Evolutionary conservation across 768 basidiomycete genomes (phyloP).

Genomic region (Kwoniella botswanensis): DNA sequence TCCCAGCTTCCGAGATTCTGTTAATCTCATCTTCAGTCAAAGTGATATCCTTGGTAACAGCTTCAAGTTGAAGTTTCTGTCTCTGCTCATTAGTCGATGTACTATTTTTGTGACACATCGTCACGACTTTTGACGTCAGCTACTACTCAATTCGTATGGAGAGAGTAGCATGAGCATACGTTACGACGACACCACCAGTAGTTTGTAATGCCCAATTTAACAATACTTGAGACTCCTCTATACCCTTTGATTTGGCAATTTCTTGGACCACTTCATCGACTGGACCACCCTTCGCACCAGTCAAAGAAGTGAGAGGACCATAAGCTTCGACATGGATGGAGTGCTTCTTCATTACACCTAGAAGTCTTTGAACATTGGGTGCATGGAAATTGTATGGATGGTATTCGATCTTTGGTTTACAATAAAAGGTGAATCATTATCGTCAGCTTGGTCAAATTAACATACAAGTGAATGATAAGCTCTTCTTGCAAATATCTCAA

Average conservation of each 20-base stretch:
- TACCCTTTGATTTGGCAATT: slow-evolving; percentile 26
- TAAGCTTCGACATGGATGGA: slow-evolving; percentile 31
- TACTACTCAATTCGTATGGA: neutral
- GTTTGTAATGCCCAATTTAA: slow-evolving; percentile 24
- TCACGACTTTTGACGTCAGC: neutral
- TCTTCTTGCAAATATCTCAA: too few relatives aligned
- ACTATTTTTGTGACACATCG: slow-evolving; percentile 6
- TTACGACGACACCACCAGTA: slow-evolving; percentile 25
- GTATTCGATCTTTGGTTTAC: slow-evolving; percentile 26
- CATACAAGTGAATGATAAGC: neutral
- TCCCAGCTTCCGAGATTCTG: slow-evolving; percentile 41
- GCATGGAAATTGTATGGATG: slow-evolving; percentile 33
- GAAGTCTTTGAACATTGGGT: slow-evolving; percentile 25
- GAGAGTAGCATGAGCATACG: slow-evolving; percentile 9
- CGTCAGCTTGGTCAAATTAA: neutral
- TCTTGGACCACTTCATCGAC: slow-evolving; percentile 28
- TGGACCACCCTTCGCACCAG: slow-evolving; percentile 27
- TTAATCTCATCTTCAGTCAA: slow-evolving; percentile 35
- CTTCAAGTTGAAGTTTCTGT: slow-evolving; percentile 44
- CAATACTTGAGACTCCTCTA: slow-evolving; percentile 34
- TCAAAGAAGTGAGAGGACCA: slow-evolving; percentile 29
- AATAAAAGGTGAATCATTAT: neutral
- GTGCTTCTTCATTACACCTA: slow-evolving; percentile 6
- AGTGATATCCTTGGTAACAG: slow-evolving; percentile 27
- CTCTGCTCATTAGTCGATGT: slow-evolving; percentile 36